Percentiles rank a stretch among this genome's conserved stretches.
Conservation (phyloP, 192 early-diverging fungal species). For the Thamnidium elegans region DNA sequence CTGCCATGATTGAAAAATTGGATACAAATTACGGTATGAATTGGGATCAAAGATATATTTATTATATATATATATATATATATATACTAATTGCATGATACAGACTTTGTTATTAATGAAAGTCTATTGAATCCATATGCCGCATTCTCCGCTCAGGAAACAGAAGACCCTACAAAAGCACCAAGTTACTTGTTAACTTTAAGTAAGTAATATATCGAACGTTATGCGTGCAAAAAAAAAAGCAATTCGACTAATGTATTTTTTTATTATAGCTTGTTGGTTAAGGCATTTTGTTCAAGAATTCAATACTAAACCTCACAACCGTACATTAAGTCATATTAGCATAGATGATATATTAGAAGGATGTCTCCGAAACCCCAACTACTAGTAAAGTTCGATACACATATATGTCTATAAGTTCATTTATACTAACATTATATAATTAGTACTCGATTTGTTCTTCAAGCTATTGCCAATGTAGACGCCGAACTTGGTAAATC, state of each 20-base stretch:
- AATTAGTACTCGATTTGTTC: conserved; percentile 33
- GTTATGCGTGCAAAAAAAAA: no score
- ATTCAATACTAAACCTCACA: neutral
- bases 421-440: neutral
- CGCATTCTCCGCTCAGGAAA: conserved; percentile 13
- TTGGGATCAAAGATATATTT: neutral
- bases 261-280: conserved; percentile 46
- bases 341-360: conserved; percentile 56
- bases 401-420: neutral
- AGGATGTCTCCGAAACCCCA: conserved; percentile 55
- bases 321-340: conserved; percentile 19
- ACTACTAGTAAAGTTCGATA: conserved; percentile 43
- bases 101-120: conserved; percentile 23
- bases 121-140: conserved; percentile 31
- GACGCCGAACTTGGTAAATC: conserved; percentile 19
- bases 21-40: conserved; percentile 14
- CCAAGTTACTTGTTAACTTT: conserved; percentile 51
- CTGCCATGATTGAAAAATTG: conserved; percentile 29
- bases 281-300: conserved; percentile 46
- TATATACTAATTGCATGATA: neutral
- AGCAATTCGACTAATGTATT: neutral
- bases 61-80: neutral
- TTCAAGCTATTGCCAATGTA: conserved; percentile 19
- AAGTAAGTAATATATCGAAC: conserved; percentile 23
- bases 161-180: conserved; percentile 24